Evolutionary conservation across 208 protist species (phyloP).

Genomic region (Lotmaria passim): DNA sequence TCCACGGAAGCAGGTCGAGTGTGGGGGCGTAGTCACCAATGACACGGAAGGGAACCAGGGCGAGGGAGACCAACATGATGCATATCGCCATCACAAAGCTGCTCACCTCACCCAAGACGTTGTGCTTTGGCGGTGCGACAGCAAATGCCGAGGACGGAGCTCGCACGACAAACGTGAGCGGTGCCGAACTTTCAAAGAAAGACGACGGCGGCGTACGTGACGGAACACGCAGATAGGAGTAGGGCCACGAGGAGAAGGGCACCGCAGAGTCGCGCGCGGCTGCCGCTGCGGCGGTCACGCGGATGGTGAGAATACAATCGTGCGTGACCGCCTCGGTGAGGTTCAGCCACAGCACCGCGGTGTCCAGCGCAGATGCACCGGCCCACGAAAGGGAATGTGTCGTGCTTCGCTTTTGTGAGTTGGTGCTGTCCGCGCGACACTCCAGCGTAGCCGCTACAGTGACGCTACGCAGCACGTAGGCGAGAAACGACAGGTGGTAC

Average conservation of each 20-base stretch:
- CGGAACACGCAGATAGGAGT: conserved; percentile 21
- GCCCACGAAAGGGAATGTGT: conserved; percentile 17
- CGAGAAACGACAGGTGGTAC: conserved; percentile 27
- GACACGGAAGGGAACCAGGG: not conserved
- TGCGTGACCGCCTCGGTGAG: conserved; percentile 14
- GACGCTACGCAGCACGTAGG: conserved; percentile 32
- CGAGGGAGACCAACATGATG: conserved; percentile 9
- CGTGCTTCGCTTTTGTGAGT: not conserved
- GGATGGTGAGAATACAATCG: conserved; percentile 18
- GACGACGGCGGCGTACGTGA: conserved; percentile 5
- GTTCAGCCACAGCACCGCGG: conserved; percentile 18
- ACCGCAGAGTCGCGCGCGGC: conserved; percentile 3
- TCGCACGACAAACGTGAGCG: conserved; percentile 15
- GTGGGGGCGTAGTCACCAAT: conserved; percentile 12
- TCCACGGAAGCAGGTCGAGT: conserved; percentile 21
- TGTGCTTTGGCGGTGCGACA: not conserved
- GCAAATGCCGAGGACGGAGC: not conserved
- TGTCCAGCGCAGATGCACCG: conserved; percentile 17
- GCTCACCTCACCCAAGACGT: conserved; percentile 20
- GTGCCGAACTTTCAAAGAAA: conserved; percentile 22
- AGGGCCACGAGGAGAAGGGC: conserved; percentile 28
- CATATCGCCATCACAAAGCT: conserved; percentile 20
- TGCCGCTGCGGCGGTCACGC: conserved; percentile 12
- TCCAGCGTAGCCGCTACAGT: conserved; percentile 25
- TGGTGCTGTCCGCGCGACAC: conserved; percentile 5